Percentiles rank a stretch among this genome's conserved stretches.
These are phyloP conservation scores for Metschnikowia proteae DNA, from an alignment of 805 yeast genomes.

Conservation along the genomic window DNA sequence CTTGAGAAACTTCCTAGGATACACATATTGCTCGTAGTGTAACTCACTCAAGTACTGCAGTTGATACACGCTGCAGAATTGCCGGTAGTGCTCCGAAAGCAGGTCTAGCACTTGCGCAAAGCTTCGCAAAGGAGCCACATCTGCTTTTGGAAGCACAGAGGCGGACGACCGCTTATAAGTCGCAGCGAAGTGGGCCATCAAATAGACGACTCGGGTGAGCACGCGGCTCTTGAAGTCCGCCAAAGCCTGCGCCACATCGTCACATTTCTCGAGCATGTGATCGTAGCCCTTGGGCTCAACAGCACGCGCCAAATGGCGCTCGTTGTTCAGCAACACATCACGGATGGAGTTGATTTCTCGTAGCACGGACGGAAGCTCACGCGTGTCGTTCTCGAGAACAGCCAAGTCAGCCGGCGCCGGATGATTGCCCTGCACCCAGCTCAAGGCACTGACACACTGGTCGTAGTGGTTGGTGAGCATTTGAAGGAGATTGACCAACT, in stretches of 20 bases:
- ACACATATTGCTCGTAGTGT: constrained; percentile 37
- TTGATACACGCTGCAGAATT: constrained; percentile 31
- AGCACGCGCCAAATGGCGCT: constrained; percentile 9
- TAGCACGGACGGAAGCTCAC: constrained; percentile 56
- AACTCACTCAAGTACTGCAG: constrained; percentile 35
- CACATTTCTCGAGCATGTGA: constrained; percentile 13
- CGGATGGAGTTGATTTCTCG: constrained; percentile 28
- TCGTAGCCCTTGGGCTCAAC: background rate
- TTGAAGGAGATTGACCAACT: constrained; percentile 63
- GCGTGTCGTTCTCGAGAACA: constrained; percentile 50
- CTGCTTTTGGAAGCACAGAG: background rate
- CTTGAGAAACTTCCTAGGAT: constrained; percentile 34
- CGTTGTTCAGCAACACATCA: constrained; percentile 35
- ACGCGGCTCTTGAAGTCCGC: constrained; percentile 22
- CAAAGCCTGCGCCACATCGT: constrained; percentile 18
- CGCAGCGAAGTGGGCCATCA: constrained; percentile 18
- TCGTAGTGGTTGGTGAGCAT: constrained; percentile 81
- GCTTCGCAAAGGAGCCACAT: constrained; percentile 10
- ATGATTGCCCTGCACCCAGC: constrained; percentile 1
- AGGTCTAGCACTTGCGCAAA: constrained; percentile 28
- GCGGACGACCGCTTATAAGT: background rate
- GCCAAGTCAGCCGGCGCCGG: constrained; percentile 37
- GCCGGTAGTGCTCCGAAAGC: constrained; percentile 34
- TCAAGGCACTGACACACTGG: constrained; percentile 55
- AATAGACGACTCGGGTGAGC: constrained; percentile 24